A percentile compares a stretch with the other conserved stretches of the same genome.
phyloP scores from a whole-genome alignment of 139 green algal genomes.

The Edaphochlamys debaryana region DNA sequence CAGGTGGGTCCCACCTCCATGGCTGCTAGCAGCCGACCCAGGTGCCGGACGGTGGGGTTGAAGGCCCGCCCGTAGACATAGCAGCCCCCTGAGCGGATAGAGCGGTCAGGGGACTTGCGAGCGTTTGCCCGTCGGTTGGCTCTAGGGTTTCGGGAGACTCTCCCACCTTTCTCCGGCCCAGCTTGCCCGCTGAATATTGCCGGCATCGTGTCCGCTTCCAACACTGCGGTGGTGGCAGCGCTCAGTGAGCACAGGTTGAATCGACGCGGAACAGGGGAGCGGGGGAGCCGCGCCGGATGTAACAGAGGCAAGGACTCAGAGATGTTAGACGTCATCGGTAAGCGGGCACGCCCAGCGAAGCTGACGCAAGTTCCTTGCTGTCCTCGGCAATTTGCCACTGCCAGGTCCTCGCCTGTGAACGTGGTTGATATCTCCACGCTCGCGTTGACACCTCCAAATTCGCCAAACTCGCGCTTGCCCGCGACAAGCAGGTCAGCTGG shows the following conservation, averaged over 20 bases:
- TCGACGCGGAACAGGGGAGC: no score
- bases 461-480: slow-evolving; percentile 37
- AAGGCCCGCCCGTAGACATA: slow-evolving; percentile 77
- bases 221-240: neutral
- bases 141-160: no score
- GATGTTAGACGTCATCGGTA: no score
- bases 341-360: no score
- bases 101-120: no score
- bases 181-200: slow-evolving; percentile 38
- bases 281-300: no score
- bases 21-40: slow-evolving; percentile 74
- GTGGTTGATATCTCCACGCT: slow-evolving; percentile 62
- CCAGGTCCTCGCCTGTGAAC: slow-evolving; percentile 63
- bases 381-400: no score
- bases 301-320: no score
- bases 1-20: no score
- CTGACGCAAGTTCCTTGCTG: no score
- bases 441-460: slow-evolving; percentile 68
- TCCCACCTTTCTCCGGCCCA: slow-evolving; percentile 29
- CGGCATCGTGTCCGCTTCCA: slow-evolving; percentile 13
- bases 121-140: no score
- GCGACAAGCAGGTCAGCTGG: neutral
- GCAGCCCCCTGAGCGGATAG: slow-evolving; percentile 61
- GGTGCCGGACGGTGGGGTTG: slow-evolving; percentile 71
- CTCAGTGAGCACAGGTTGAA: no score